Evolutionary conservation across 225 moss, liverwort and hornwort species (phyloP), one percentile per base, ranked within the genome.

Genomic region (Physcomitrium patens): DNA sequence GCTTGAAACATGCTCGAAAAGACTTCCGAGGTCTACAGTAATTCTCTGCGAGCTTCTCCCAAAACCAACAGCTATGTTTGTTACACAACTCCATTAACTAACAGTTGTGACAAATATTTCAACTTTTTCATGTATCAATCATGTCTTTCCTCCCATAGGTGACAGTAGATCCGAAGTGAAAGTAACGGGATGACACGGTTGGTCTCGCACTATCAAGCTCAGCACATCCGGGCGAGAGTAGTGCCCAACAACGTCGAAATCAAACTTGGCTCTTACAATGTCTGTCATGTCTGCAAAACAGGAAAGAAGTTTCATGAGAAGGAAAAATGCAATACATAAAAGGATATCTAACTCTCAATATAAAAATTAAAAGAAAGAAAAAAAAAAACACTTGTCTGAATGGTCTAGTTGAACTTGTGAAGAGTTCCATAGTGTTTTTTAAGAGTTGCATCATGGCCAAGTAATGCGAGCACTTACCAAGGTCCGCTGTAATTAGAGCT

Each of bases 161-260:
- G 53, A 73, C 6, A 15, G 52, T 22, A 73, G 4, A 42, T 81
- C 52, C 59, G 89, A 86, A 62, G 85, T 74, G 53, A 90, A 93
- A 50, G 78, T 85, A 61, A 93, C 93, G 8, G 89, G 83, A 45
- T 68, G 69, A 18, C 8, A 70, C 22, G 80, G 74, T 12, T 85
- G 84, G 65, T 91, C 91, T 76, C 76, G 87, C 52, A 91, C 91
- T 5, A 70, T 82, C 46, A 90, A 83, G 74, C 84, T 86, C 7
- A 93, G 52, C 43, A 93, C 82, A 54, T 93, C 93, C 7, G 91
- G 79, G 57, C 93, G 87, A 2, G 93, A 69, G 68, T 93, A 91
- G 75, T 93, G 93, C 52, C 93, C 93, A 10, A 91, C 88, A 47
- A 89, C 89, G 56, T 91, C 91, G 53, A 93, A 93, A 3, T 93